Evolutionary conservation across 257 asterid genomes (phyloP), one percentile per base, ranked within the genome.

Genomic region (Plantago major): DNA sequence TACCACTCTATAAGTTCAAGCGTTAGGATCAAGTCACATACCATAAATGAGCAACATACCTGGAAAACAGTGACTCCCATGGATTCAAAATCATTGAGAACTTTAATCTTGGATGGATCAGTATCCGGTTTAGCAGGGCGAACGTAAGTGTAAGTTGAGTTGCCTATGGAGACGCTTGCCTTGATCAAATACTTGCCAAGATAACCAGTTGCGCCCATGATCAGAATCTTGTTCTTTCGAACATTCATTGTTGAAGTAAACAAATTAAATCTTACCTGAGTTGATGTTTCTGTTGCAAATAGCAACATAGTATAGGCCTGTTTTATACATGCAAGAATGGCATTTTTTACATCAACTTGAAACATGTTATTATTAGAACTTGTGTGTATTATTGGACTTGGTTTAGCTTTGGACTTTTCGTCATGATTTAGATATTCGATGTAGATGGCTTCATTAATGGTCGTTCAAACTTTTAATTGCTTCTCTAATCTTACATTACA

Each of bases 141-240:
- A 17, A 54, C 67, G 4, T 84, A 84, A 48, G 84, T 71, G 66
- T 71, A 81, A 7, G 95, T 87, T 3, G 55, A 58, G 38, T 86
- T 85, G 14, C 93, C 88, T 11, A 69, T 64, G 3, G 66, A 80
- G 59, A 86, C 66, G 37, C 95, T 78, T 22, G 87, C 95, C 55
- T 72, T 79, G 40, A 84, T 89, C 52, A 80, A 62, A 19, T 89
- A 74, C 78, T 66, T 81, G 1, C 95, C 95, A 10, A 82, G 43
- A 67, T 81, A 87, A 0, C 95, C 90, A 0, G 95, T 87, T 15
- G 84, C 95, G 3, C 95, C 95, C 1, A 87, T 73, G n/a, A 87
- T 71, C 17, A 87, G 77, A 57, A 87, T 81, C 58, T 70, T 81
- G 71, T 85, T 78, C 51, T 77, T 75, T 16, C 9, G n/a, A 50